phyloP scores from a whole-genome alignment of 106 monocot species.

The Triglochin maritima region DNA sequence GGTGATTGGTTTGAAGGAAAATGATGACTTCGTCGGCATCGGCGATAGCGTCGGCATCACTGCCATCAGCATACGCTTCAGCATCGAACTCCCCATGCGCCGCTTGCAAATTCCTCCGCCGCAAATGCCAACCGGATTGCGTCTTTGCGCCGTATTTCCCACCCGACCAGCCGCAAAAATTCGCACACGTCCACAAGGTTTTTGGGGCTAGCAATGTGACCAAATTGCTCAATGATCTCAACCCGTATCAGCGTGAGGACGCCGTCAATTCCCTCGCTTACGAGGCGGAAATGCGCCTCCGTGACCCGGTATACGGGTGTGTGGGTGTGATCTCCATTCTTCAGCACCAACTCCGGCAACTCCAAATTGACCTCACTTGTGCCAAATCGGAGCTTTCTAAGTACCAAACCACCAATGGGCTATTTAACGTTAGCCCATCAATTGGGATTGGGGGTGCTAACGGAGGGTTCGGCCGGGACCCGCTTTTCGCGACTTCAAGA shows the following conservation, averaged over 20 bases:
- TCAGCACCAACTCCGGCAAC: slow-evolving; percentile 70
- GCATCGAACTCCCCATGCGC: slow-evolving; percentile 60
- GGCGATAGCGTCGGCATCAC: neutral
- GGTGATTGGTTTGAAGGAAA: neutral
- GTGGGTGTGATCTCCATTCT: slow-evolving; percentile 82
- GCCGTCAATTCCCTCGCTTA: slow-evolving; percentile 88
- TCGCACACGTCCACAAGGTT: slow-evolving; percentile 76
- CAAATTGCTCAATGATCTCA: slow-evolving; percentile 72
- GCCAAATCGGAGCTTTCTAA: slow-evolving; percentile 65
- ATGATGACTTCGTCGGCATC: slow-evolving; percentile 18
- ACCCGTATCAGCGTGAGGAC: slow-evolving; percentile 58
- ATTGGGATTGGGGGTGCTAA: neutral
- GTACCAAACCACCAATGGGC: slow-evolving; percentile 25
- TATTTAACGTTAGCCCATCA: slow-evolving; percentile 5
- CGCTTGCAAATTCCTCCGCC: slow-evolving; percentile 89
- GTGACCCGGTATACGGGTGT: slow-evolving; percentile 85
- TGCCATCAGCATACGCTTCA: neutral
- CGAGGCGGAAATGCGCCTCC: slow-evolving; percentile 83
- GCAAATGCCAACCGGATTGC: slow-evolving; percentile 94
- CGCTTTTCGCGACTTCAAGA: slow-evolving; percentile 3
- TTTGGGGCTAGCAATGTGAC: slow-evolving; percentile 94
- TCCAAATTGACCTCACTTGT: slow-evolving; percentile 55
- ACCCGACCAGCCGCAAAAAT: slow-evolving; percentile 86
- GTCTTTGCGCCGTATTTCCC: slow-evolving; percentile 95
- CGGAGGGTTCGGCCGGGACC: slow-evolving; percentile 13